Conservation (phyloP, 2,329 filamentous ascomycete genomes). For the Hawksworthiomyces lignivorus region DNA sequence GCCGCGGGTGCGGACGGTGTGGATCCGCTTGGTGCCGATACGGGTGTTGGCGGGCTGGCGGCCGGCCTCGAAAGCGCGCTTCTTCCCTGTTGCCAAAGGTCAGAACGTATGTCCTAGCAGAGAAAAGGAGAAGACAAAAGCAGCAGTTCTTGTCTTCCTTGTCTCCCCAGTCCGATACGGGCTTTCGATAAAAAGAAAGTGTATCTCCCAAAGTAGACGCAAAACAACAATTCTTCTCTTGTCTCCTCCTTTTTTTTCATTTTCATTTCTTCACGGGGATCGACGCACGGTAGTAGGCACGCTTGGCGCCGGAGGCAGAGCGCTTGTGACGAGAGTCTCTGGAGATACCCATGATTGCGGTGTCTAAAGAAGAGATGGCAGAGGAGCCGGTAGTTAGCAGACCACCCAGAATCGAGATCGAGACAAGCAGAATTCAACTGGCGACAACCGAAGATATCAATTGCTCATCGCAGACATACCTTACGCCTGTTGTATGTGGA, state of each 20-base stretch:
- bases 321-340: slow-evolving; percentile 99
- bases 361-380: slow-evolving; percentile 39
- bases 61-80: slow-evolving; percentile 98
- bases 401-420: background rate
- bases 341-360: slow-evolving; percentile 97
- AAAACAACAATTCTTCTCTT: background rate
- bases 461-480: slow-evolving; percentile 8
- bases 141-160: slow-evolving; percentile 7
- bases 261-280: slow-evolving; percentile 16
- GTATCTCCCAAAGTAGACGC: background rate
- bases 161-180: slow-evolving; percentile 50
- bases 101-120: slow-evolving; percentile 58
- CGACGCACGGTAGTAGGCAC: slow-evolving; percentile 77
- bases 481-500: slow-evolving; percentile 12
- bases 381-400: background rate
- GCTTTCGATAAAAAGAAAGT: slow-evolving; percentile 46
- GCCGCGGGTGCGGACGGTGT: slow-evolving; percentile 42
- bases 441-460: background rate
- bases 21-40: slow-evolving; percentile 63
- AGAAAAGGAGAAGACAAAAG: slow-evolving; percentile 5
- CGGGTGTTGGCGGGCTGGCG: slow-evolving; percentile 99
- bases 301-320: slow-evolving; percentile 97
- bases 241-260: background rate
- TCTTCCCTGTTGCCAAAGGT: slow-evolving; percentile 76
- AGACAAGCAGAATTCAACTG: background rate